Percentiles rank a stretch among this genome's conserved stretches.
Evolutionary conservation across 1,139 yeast species (phyloP).

Genomic region (Ogataea hybrid): DNA sequence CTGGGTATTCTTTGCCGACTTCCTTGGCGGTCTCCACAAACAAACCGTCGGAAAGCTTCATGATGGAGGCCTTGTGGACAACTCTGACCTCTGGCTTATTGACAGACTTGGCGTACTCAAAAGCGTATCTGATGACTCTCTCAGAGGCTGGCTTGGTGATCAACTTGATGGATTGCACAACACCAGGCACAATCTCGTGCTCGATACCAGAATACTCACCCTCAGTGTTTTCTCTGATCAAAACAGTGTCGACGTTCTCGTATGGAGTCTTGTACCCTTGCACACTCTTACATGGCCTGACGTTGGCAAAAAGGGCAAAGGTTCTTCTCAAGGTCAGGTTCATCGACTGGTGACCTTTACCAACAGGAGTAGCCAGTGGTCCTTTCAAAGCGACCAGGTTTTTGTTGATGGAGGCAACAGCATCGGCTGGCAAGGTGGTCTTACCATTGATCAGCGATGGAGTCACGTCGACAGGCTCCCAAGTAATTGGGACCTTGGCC

Average conservation of each 20-base stretch:
- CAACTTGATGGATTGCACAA: constrained; percentile 95
- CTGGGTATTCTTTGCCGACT: constrained; percentile 89
- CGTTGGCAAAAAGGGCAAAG: constrained; percentile 92
- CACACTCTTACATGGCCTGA: constrained; percentile 94
- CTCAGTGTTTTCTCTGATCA: constrained; percentile 98
- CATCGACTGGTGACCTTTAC: constrained; percentile 97
- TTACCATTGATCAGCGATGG: constrained; percentile 90
- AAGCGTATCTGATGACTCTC: constrained; percentile 94
- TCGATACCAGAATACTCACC: constrained; percentile 99
- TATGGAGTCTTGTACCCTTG: constrained; percentile 95
- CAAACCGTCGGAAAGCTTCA: constrained; percentile 97
- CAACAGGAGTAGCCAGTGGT: constrained; percentile 97
- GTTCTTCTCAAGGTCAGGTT: constrained; percentile 97
- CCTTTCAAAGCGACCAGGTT: constrained; percentile 96
- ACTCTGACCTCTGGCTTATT: constrained; percentile 88
- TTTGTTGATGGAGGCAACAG: constrained; percentile 88
- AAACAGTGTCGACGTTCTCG: constrained; percentile 89
- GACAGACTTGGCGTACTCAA: constrained; percentile 90
- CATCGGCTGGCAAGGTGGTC: constrained; percentile 90
- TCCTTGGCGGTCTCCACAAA: constrained; percentile 91
- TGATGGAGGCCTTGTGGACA: constrained; percentile 97
- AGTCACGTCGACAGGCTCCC: constrained; percentile 97
- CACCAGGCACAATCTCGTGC: constrained; percentile 97
- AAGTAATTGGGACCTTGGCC: constrained; percentile 91
- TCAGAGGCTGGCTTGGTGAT: constrained; percentile 96